These are phyloP conservation scores for Leccinum subtestaceum DNA, from an alignment of 768 basidiomycete species.

Conservation along the genomic window DNA sequence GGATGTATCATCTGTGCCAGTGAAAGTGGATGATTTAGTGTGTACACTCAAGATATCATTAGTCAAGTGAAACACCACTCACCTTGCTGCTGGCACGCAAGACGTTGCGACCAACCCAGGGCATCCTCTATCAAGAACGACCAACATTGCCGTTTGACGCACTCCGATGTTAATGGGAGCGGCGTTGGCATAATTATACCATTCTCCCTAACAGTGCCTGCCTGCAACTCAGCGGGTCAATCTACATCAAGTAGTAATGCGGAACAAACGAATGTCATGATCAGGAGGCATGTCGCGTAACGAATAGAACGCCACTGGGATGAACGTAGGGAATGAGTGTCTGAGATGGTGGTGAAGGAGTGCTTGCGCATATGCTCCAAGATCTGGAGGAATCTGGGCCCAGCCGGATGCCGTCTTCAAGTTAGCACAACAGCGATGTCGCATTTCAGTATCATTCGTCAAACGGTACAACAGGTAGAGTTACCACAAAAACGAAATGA, in stretches of 20 bases:
- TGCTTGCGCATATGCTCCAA: conserved; percentile 92
- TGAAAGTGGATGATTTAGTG: not conserved
- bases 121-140: conserved; percentile 93
- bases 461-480: not conserved
- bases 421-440: not conserved
- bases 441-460: not conserved
- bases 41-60: not conserved
- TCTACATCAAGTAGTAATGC: not conserved
- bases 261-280: conserved; percentile 39
- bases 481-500: not conserved
- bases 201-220: conserved; percentile 71
- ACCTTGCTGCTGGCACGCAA: conserved; percentile 88
- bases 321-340: conserved; percentile 90
- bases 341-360: conserved; percentile 90
- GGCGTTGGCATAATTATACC: conserved; percentile 70
- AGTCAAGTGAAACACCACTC: not conserved
- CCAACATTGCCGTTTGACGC: conserved; percentile 83
- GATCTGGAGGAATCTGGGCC: conserved; percentile 96
- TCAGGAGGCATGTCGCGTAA: conserved; percentile 94
- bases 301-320: conserved; percentile 80
- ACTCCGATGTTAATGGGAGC: conserved; percentile 89
- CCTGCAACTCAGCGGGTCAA: conserved; percentile 41
- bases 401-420: conserved; percentile 88
- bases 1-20: conserved; percentile 73
- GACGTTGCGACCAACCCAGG: conserved; percentile 90